Base-by-base conservation (phyloP, 495 filamentous ascomycete genomes). In the Aspergillus sparsus region DNA sequence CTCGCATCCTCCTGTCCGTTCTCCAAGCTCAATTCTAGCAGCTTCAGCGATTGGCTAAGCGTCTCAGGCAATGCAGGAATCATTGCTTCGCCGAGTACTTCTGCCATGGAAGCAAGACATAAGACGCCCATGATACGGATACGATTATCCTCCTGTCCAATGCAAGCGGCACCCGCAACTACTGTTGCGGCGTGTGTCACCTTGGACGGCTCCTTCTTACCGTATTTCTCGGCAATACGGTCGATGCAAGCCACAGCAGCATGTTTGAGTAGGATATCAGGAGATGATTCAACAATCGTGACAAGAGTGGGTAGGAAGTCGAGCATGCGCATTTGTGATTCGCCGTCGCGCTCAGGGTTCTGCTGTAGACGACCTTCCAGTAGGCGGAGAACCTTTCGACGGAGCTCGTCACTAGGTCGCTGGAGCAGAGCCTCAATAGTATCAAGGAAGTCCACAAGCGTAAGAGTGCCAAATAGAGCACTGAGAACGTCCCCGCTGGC, bases 161-260 rank as follows among this genome's bases (percentile, higher is more conserved):
- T 81, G 60, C 89, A 93, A 58, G 89, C 77, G 35, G 82, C 73
- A 46, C 90, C 85, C n/a, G 89, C 85, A 67, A 98, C 87, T 7
- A 88, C 85, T 51, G 84, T 77, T 10, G 91, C 90, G 27, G 91
- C 86, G 33, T 69, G 55, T 27, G 81, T 73, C 27, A 89, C 79
- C 53, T 86, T 87, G 58, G 85, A 84, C 1, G 85, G 77, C 65
- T 93, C 89, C 66, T 89, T 91, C 73, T 93, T 93, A 55, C 94
- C 94, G 68, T 95, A 97, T 68, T 90, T 90, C 73, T 95, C 91
- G 8, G 89, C 83, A 53, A 98, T 93, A 65, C 87, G 87, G 74
- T 97, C 91, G 50, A 97, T 89, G 66, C 94, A 98, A 41, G 83
- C 82, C 42, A 98, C 81, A 6, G 92, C 89, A 32, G 87, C 88